Evolutionary conservation across 371 early-diverging fungal species (phyloP).

Genomic region (Dinochytrium kinnereticum): DNA sequence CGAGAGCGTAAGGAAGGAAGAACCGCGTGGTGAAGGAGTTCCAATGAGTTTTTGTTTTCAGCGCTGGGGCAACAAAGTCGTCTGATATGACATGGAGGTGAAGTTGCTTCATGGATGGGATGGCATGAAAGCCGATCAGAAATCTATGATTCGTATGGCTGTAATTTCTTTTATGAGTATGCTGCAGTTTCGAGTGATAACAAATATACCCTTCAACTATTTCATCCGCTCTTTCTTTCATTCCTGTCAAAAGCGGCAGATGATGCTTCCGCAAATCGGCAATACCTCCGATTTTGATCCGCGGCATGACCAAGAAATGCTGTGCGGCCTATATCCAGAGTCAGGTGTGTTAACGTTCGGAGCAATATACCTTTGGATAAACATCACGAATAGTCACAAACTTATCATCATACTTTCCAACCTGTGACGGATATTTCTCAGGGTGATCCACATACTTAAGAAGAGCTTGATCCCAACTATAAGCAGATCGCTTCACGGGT

Average conservation of each 20-base stretch:
- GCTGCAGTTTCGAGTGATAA: not conserved
- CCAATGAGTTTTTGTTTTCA: conserved; percentile 67
- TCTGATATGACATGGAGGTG: conserved; percentile 68
- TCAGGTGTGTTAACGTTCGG: not conserved
- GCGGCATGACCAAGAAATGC: conserved; percentile 60
- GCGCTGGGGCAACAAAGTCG: conserved; percentile 54
- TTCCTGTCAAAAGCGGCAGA: conserved; percentile 35
- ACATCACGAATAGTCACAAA: conserved; percentile 55
- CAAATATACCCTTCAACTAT: conserved; percentile 25
- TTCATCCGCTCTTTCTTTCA: conserved; percentile 33
- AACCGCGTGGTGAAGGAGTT: conserved; percentile 66
- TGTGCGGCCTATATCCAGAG: conserved; percentile 16
- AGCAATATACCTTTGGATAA: conserved; percentile 55
- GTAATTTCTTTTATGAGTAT: not conserved
- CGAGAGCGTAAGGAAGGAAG: conserved; percentile 48
- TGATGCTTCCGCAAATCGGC: conserved; percentile 36
- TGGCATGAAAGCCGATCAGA: conserved; percentile 64
- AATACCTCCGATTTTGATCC: conserved; percentile 44
- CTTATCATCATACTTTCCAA: conserved; percentile 42
- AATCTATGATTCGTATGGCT: conserved; percentile 38
- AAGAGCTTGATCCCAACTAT: conserved; percentile 30
- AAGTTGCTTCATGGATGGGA: conserved; percentile 65
- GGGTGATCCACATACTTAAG: conserved; percentile 37
- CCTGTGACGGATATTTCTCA: conserved; percentile 35
- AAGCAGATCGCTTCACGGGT: not conserved